Conservation (phyloP, 805 yeast genomes). For the Metschnikowia amazonensis region DNA sequence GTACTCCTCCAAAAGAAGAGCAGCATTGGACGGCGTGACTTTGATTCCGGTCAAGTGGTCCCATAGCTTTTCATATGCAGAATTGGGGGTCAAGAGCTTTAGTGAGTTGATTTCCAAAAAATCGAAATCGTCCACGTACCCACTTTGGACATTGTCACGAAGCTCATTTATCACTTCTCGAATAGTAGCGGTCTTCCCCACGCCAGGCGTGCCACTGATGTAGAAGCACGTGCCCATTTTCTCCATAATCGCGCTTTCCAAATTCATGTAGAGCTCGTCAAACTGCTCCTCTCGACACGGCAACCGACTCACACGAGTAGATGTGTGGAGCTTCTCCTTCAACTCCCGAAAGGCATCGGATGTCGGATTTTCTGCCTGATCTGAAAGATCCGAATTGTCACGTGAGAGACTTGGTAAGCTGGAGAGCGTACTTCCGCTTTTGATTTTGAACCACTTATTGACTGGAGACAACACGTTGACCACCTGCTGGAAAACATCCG, state of each 20-base stretch:
- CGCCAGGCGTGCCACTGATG: slow-evolving; percentile 96
- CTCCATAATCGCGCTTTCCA: slow-evolving; percentile 68
- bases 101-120: slow-evolving; percentile 89
- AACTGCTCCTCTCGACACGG: slow-evolving; percentile 90
- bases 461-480: slow-evolving; percentile 19
- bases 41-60: slow-evolving; percentile 58
- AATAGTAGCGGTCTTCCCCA: slow-evolving; percentile 93
- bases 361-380: slow-evolving; percentile 14
- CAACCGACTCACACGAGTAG: slow-evolving; percentile 47
- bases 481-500: slow-evolving; percentile 16
- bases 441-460: slow-evolving; percentile 26
- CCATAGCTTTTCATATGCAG: slow-evolving; percentile 83
- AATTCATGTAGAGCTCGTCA: slow-evolving; percentile 57
- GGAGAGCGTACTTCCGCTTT: slow-evolving; percentile 19
- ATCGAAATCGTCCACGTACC: slow-evolving; percentile 47
- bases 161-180: slow-evolving; percentile 78
- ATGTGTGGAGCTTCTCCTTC: slow-evolving; percentile 41
- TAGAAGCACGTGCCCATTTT: slow-evolving; percentile 80
- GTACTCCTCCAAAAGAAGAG: slow-evolving; percentile 64
- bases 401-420: slow-evolving; percentile 21
- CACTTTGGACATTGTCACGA: slow-evolving; percentile 28
- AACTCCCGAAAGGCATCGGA: slow-evolving; percentile 34
- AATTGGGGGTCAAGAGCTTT: slow-evolving; percentile 72
- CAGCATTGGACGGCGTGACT: slow-evolving; percentile 61
- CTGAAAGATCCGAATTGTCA: not conserved